Conservation (phyloP, 1,284 basidiomycete species). For the Ceratobasidium theobromae region DNA sequence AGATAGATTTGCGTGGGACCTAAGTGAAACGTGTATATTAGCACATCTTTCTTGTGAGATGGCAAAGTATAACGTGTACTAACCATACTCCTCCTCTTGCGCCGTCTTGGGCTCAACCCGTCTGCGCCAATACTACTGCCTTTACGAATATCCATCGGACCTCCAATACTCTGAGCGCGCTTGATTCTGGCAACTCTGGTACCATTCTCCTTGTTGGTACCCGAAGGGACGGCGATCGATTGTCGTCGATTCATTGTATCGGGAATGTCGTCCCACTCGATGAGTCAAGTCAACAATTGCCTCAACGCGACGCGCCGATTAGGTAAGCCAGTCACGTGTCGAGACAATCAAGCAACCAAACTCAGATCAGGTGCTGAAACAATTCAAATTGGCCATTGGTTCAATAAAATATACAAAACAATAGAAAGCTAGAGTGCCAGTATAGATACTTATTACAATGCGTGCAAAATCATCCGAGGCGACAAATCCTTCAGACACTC, state of each 20-base stretch:
- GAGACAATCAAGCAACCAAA: no score
- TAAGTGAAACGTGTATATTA: slow-evolving; percentile 16
- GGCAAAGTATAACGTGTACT: background rate
- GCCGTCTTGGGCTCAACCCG: slow-evolving; percentile 29
- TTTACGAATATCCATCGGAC: slow-evolving; percentile 14
- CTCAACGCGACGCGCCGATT: slow-evolving; percentile 11
- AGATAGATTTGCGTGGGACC: slow-evolving; percentile 39
- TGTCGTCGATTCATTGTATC: slow-evolving; percentile 20
- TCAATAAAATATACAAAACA: no score
- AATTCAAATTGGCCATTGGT: no score
- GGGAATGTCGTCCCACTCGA: background rate
- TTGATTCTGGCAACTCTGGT: slow-evolving; percentile 14
- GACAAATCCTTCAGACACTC: no score
- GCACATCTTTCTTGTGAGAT: background rate
- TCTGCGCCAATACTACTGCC: slow-evolving; percentile 9
- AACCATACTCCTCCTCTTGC: slow-evolving; percentile 31
- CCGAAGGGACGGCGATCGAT: slow-evolving; percentile 22
- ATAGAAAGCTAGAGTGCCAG: no score
- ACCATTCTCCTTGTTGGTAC: slow-evolving; percentile 17
- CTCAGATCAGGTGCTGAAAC: no score
- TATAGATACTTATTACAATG: no score
- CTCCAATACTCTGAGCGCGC: slow-evolving; percentile 33
- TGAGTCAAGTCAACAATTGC: slow-evolving; percentile 6
- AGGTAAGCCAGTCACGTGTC: no score
- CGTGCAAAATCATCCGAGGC: no score